These are phyloP conservation scores for Mimosa pudica DNA, from an alignment of 306 rosid genomes.

Conservation along the genomic window DNA sequence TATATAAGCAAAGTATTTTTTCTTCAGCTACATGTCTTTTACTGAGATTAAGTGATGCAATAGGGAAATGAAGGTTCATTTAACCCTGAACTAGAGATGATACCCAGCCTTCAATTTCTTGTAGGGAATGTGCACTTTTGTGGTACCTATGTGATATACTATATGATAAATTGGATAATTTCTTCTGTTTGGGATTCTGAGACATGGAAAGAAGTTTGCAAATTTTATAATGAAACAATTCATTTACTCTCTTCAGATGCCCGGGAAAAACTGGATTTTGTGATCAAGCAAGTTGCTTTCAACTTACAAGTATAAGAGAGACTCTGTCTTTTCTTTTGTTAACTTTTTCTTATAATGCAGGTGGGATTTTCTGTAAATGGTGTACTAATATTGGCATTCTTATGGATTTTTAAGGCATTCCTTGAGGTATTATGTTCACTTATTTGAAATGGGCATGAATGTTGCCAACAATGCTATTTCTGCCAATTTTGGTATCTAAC, in stretches of 20 bases:
- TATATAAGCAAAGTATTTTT: slow-evolving; percentile 4
- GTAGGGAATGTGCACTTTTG: neutral
- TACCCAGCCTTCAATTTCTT: neutral
- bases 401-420: slow-evolving; percentile 79
- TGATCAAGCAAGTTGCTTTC: neutral
- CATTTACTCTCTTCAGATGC: neutral
- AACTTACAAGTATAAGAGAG: neutral
- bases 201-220: neutral
- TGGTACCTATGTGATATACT: neutral
- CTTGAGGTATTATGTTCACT: slow-evolving; percentile 58
- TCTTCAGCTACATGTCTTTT: neutral
- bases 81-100: neutral
- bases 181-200: neutral
- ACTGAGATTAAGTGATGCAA: neutral
- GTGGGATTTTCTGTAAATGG: slow-evolving; percentile 77
- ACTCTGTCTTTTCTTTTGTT: neutral
- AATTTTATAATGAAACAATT: neutral
- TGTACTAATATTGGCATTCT: slow-evolving; percentile 58
- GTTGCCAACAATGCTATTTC: neutral
- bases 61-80: neutral
- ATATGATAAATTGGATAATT: neutral
- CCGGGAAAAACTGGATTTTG: neutral
- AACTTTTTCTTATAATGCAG: slow-evolving; percentile 31
- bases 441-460: neutral
- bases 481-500: slow-evolving; percentile 1